Percentiles rank a stretch among this genome's conserved stretches.
Conservation (phyloP, 768 basidiomycete genomes). For the Rhodotorula babjevae region DNA sequence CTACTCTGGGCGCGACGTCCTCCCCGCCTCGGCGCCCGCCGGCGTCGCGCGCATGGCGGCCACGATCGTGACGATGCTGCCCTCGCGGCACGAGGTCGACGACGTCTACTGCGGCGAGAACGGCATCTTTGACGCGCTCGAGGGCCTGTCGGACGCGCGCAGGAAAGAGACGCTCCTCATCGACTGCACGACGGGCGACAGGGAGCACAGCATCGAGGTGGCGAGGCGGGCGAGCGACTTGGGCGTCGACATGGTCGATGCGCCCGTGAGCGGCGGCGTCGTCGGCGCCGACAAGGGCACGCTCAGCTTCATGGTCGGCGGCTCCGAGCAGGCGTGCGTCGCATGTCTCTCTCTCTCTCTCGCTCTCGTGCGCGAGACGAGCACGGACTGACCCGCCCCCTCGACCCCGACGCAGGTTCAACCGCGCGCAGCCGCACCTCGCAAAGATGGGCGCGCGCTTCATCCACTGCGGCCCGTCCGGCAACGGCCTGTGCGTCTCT, state of each 20-base stretch:
- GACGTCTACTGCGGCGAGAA: conserved; percentile 61
- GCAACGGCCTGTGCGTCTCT: conserved; percentile 58
- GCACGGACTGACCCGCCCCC: conserved; percentile 40
- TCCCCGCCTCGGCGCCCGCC: conserved; percentile 61
- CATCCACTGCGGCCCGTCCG: conserved; percentile 76
- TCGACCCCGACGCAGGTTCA: conserved; percentile 6
- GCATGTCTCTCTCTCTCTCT: conserved; percentile 47
- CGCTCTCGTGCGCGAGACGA: conserved; percentile 35
- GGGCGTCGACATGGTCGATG: conserved; percentile 78
- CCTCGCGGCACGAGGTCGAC: conserved; percentile 81
- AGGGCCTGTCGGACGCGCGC: conserved; percentile 47
- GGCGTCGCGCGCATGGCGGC: conserved; percentile 49
- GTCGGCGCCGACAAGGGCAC: conserved; percentile 81
- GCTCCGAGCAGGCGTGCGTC: conserved; percentile 55
- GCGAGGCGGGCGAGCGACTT: conserved; percentile 48
- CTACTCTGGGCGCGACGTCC: conserved; percentile 60
- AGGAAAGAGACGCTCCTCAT: conserved; percentile 60
- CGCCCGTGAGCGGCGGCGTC: conserved; percentile 89
- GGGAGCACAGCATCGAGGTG: conserved; percentile 65
- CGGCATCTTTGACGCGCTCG: conserved; percentile 65
- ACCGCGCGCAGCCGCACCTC: conserved; percentile 57
- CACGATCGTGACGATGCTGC: conserved; percentile 82
- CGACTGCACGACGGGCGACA: conserved; percentile 87
- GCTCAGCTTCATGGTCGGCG: conserved; percentile 87
- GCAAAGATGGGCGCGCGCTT: conserved; percentile 72